Evolutionary conservation across 2,329 filamentous ascomycete species (phyloP), one percentile per base, ranked within the genome.

Genomic region (Beauveria australis): DNA sequence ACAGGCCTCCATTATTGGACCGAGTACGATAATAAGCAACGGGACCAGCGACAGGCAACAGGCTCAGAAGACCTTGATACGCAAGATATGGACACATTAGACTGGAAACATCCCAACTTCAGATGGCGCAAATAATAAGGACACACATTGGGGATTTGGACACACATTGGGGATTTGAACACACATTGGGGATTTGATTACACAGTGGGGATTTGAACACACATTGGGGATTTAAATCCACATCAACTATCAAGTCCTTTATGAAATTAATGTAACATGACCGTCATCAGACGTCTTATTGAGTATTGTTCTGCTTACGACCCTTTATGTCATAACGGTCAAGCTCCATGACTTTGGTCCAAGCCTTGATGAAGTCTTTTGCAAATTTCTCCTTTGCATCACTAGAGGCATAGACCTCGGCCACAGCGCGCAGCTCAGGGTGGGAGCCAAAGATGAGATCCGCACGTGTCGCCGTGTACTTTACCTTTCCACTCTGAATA

Each of bases 361-460:
- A 92, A 3, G 84, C 86, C 8, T 78, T 75, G 16, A 90, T 79
- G 67, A 92, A 92, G 76, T 91, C 88, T 72, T 81, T 82, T 48
- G 84, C 82, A 62, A 92, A 88, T 77, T 86, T 87, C 61, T 82
- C 78, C 62, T 80, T 71, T 8, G 76, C 79, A 67, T 88, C 88
- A 0, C 76, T 68, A 63, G 79, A 79, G 40, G 76, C 88, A 67
- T 91, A 92, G 0, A 90, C 81, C 76, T 92, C 88, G 3, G 87
- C 75, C 41, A 89, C 72, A 33, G 88, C 87, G 52, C 88, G 85
- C 51, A 92, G 77, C 78, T 91, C 89, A 22, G 88, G 79, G 65
- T 91, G 87, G 14, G 85, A 85, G 57, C 88, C 88, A 63, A 91
- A 86, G 63, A 91, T 79, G 14, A 92, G 78, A 67, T 92, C 88